Conservation (phyloP, 768 basidiomycete genomes). For the Tulasnella calospora region DNA sequence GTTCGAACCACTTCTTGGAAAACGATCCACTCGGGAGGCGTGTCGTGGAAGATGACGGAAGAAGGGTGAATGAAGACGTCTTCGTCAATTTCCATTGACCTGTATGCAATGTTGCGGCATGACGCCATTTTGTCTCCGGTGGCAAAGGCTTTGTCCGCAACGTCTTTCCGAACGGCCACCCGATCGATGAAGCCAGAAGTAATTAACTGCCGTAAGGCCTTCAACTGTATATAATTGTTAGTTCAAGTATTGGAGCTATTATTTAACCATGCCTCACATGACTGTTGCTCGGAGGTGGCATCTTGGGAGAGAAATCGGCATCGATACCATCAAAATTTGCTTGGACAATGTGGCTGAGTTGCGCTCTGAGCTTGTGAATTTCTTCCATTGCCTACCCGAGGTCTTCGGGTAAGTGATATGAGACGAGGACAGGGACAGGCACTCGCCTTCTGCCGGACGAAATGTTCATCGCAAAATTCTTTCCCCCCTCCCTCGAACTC, state of each 20-base stretch:
- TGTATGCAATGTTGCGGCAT: conserved; percentile 76
- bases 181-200: conserved; percentile 92
- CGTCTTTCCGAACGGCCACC: conserved; percentile 85
- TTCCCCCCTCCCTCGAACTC: conserved; percentile 81
- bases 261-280: conserved; percentile 51
- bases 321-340: conserved; percentile 66
- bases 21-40: conserved; percentile 82
- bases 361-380: conserved; percentile 88
- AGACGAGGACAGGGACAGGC: conserved; percentile 19
- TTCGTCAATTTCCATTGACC: conserved; percentile 69
- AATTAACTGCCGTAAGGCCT: conserved; percentile 81
- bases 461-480: conserved; percentile 81
- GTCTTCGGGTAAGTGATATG: conserved; percentile 13
- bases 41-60: conserved; percentile 60
- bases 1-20: conserved; percentile 80
- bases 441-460: conserved; percentile 77
- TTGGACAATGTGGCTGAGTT: conserved; percentile 79
- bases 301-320: conserved; percentile 55
- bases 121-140: conserved; percentile 67
- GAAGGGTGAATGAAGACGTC: conserved; percentile 92
- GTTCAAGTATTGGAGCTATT: neutral
- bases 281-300: conserved; percentile 68
- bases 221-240: conserved; percentile 52
- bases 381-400: conserved; percentile 87
- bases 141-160: conserved; percentile 54